Evolutionary conservation across 352 stramenopile species (phyloP), one percentile per base, ranked within the genome.

Genomic region (Phytophthora cryptogea): DNA sequence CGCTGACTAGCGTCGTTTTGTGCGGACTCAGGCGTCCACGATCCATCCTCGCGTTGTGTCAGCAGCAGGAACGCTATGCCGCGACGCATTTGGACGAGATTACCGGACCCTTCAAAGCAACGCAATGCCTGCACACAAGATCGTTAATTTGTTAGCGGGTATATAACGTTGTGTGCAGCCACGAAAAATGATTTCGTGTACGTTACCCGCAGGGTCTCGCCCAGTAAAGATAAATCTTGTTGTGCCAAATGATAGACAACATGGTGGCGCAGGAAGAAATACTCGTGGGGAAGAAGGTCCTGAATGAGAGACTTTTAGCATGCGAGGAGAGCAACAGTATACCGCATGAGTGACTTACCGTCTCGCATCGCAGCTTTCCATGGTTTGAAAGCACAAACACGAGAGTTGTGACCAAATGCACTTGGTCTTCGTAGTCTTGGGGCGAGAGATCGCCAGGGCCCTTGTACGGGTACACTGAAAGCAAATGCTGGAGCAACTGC

Each of bases 271-370:
- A 97, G 67, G 51, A 96, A 96, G n/a, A 85, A 87, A 49, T 96
- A 96, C 66, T 97, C 90, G 62, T 97, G 88, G 14, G 89, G 86
- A 37, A 97, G 74, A 39, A 97, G 73, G 17, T 96, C 82, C 80
- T 92, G 37, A 53, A 28, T n/a, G 51, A 41, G 16, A 63, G 47
- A 35, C 23, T 17, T 31, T 70, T 53, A 59, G 41, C 4, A 36
- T 9, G 17, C 35, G 7, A 8, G 17, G 42, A 49, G 8, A 20
- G 23, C 33, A 4, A 36, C 20, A 56, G 11, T 3, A 11, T 16
- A 17, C 4, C 43, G 3, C 5, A 16, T 30, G 9, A 54, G 5
- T 2, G 37, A 17, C 68, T 48, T 60, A 89, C 78, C 14, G 72
- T 74, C 28, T 94, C 83, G 49, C 85, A 94, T 10, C 72, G 71